Base-by-base conservation (phyloP, 805 yeast genomes). In the Vanderwaltozyma yarrowii region DNA sequence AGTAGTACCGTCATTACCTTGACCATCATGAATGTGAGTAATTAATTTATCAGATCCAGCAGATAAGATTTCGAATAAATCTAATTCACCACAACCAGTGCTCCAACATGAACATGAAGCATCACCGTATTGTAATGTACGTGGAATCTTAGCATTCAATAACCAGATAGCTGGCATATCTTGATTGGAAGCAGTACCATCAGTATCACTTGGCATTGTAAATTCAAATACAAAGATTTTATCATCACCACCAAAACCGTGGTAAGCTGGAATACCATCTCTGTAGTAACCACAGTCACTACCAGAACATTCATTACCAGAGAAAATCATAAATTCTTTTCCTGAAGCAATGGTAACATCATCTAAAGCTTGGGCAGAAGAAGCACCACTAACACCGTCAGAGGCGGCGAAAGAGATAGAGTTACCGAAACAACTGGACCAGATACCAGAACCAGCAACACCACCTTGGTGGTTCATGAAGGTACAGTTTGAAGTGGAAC, bases 131-230 rank as follows among this genome's bases (percentile, higher is more conserved):
- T 92, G 97, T 56, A 79, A 66, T 50, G 96, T 88, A 73, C 98
- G 85, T 66, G 98, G 96, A 58, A 88, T 80, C 71, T 84, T 83
- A 45, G 95, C 95, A 63, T 88, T 88, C 61, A 88, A 76, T 63
- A 88, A 69, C 97, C 97, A 88, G 52, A 88, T 74, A 45, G 98
- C 97, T 49, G 98, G 98, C 97, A 92, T 89, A 64, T 92, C 96
- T 56, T 72, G 71, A 71, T 88, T 87, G 40, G 56, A 53, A 17
- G 43, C 50, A 33, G 71, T 59, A 44, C 71, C 67, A 26, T 70
- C 56, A 37, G 69, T 62, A 49, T 75, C 87, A 42, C 73, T 58
- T 47, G 98, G 98, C 98, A 92, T 92, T 60, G 71, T 68, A 67
- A 92, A 92, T 70, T 89, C 96, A 60, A 92, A 85, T 36, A 86